These are phyloP conservation scores for Epichloe aotearoae DNA, from an alignment of 2,329 filamentous ascomycete species.

Conservation along the genomic window DNA sequence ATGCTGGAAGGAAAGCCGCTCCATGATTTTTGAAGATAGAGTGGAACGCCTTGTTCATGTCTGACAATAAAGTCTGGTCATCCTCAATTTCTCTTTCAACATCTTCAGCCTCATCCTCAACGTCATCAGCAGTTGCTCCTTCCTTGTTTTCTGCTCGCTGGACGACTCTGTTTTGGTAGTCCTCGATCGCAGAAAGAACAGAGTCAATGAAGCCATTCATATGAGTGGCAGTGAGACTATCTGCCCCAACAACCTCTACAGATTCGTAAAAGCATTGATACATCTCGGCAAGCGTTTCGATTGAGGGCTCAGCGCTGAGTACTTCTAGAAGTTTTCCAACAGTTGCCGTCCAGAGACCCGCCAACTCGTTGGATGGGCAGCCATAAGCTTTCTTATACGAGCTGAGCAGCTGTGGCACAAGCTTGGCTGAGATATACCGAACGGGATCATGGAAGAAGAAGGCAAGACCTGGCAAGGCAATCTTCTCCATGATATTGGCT, in stretches of 20 bases:
- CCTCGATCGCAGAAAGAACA: conserved; percentile 73
- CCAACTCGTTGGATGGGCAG: conserved; percentile 62
- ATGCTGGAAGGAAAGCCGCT: conserved; percentile 67
- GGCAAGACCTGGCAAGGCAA: conserved; percentile 80
- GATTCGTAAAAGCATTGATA: conserved; percentile 99
- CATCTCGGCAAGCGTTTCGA: conserved; percentile 96
- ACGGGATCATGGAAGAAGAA: conserved; percentile 99
- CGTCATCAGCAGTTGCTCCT: conserved; percentile 63
- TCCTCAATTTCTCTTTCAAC: conserved; percentile 87
- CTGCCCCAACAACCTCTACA: conserved; percentile 81
- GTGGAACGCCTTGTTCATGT: conserved; percentile 99
- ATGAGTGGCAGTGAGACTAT: conserved; percentile 63
- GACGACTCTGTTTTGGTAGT: conserved; percentile 80
- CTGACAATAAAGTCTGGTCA: conserved; percentile 87
- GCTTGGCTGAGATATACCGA: conserved; percentile 84
- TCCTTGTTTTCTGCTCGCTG: conserved; percentile 73
- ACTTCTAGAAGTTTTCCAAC: conserved; percentile 89
- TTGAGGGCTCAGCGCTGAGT: conserved; percentile 81
- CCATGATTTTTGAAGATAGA: conserved; percentile 97
- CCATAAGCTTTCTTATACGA: conserved; percentile 91
- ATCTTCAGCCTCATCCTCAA: conserved; percentile 80
- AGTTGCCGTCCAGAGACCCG: conserved; percentile 71
- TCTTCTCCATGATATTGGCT: conserved; percentile 87
- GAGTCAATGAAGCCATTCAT: conserved; percentile 82
- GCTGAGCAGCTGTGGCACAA: conserved; percentile 83